Percentiles rank a stretch among this genome's conserved stretches.
These are phyloP conservation scores for Nemania sp. DNA, from an alignment of 2,329 filamentous ascomycete genomes.

Conservation along the genomic window DNA sequence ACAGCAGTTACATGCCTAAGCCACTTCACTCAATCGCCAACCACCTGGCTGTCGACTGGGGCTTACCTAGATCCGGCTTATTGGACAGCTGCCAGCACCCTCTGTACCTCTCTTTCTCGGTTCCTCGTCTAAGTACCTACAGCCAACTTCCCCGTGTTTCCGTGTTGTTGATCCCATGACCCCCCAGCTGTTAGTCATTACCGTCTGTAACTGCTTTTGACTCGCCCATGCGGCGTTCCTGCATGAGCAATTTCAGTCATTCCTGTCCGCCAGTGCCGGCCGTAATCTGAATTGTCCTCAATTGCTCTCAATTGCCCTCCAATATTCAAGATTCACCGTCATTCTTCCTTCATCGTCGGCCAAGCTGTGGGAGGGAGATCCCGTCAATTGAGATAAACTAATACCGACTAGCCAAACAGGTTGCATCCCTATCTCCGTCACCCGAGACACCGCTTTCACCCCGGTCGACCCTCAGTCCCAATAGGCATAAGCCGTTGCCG, in stretches of 20 bases:
- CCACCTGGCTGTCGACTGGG: slow-evolving; percentile 37
- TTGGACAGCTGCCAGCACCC: slow-evolving; percentile 29
- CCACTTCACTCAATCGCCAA: background rate
- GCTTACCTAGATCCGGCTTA: slow-evolving; percentile 14
- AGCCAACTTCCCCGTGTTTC: background rate
- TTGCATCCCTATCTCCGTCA: slow-evolving; percentile 41
- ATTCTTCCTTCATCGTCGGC: slow-evolving; percentile 6
- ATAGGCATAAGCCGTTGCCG: slow-evolving; percentile 71
- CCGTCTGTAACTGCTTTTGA: slow-evolving; percentile 26
- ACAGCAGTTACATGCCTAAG: slow-evolving; percentile 6
- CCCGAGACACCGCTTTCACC: slow-evolving; percentile 46
- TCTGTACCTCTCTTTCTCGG: too few relatives aligned
- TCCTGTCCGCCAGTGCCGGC: slow-evolving; percentile 18
- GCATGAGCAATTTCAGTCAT: slow-evolving; percentile 46
- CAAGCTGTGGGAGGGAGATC: slow-evolving; percentile 11
- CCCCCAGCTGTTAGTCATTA: slow-evolving; percentile 17
- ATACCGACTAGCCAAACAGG: slow-evolving; percentile 37
- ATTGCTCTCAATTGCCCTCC: too few relatives aligned
- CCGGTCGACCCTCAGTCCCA: slow-evolving; percentile 59
- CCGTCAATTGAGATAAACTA: slow-evolving; percentile 28
- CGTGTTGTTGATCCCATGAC: slow-evolving; percentile 30
- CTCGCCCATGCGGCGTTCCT: slow-evolving; percentile 42
- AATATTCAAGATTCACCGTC: slow-evolving; percentile 24
- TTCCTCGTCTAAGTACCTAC: background rate
- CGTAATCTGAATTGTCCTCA: slow-evolving; percentile 1